These are phyloP conservation scores for Amanita exitialis DNA, from an alignment of 768 basidiomycete species.

Conservation along the genomic window DNA sequence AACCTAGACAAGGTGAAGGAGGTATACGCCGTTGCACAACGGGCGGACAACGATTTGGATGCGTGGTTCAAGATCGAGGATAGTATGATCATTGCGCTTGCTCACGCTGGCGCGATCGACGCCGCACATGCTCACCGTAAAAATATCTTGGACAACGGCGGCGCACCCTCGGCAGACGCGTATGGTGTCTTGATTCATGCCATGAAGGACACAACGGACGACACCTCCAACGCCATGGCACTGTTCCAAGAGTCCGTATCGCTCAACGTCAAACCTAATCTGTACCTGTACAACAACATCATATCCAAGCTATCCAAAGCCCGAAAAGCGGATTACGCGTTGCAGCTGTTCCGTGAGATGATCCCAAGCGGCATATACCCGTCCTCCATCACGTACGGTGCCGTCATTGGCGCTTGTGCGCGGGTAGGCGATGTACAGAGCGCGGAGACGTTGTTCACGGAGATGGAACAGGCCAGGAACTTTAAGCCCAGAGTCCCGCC, in stretches of 20 bases:
- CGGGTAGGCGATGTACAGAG: conserved; percentile 81
- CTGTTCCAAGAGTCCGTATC: conserved; percentile 73
- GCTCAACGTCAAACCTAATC: conserved; percentile 64
- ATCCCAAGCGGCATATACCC: conserved; percentile 52
- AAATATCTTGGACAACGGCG: conserved; percentile 68
- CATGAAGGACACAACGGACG: conserved; percentile 93
- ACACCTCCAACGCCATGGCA: conserved; percentile 76
- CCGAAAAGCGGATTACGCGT: conserved; percentile 82
- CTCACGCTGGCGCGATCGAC: conserved; percentile 72
- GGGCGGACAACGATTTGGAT: conserved; percentile 36
- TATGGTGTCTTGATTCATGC: conserved; percentile 85
- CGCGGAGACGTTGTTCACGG: conserved; percentile 75
- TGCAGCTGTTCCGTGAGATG: conserved; percentile 87
- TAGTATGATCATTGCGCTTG: conserved; percentile 79
- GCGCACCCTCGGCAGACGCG: conserved; percentile 77
- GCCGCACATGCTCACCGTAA: conserved; percentile 73
- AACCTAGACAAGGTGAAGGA: conserved; percentile 51
- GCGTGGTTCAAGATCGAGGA: conserved; percentile 81
- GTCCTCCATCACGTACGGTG: conserved; percentile 88
- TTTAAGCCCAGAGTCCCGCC: conserved; percentile 90
- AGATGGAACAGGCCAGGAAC: conserved; percentile 66
- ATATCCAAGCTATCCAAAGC: conserved; percentile 95
- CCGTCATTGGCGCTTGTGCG: conserved; percentile 89
- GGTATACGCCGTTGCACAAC: conserved; percentile 63
- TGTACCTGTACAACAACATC: conserved; percentile 93